Conservation (phyloP, 2,329 filamentous ascomycete species). For the Sarocladium brachiariae region DNA sequence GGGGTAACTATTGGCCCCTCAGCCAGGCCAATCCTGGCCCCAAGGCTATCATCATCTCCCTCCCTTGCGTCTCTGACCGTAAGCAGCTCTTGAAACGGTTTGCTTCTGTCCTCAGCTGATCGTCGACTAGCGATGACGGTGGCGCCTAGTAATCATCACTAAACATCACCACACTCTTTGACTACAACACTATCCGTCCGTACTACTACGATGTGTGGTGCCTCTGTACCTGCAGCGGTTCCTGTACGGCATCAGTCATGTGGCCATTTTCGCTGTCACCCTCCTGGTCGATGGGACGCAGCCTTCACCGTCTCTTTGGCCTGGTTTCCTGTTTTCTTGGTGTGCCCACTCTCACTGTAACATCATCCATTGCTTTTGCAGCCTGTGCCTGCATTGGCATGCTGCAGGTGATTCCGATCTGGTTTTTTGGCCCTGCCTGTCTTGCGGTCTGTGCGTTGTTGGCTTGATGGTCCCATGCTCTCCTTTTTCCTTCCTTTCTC, state of each 20-base stretch:
- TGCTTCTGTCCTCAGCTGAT: conserved; percentile 5
- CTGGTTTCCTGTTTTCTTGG: neutral
- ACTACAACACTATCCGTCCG: too few species aligned
- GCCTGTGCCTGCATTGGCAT: neutral
- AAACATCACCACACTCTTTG: neutral
- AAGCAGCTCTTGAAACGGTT: too few species aligned
- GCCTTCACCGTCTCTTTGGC: neutral
- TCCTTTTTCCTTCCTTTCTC: too few species aligned
- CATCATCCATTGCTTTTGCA: neutral
- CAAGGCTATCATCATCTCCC: neutral
- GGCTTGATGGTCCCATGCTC: too few species aligned
- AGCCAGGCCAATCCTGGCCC: neutral
- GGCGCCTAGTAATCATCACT: neutral
- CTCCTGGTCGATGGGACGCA: neutral
- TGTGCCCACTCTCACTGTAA: too few species aligned
- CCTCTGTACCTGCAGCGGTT: conserved; percentile 7
- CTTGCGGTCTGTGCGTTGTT: too few species aligned
- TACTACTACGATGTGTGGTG: too few species aligned
- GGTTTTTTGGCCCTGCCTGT: too few species aligned
- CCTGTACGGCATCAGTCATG: conserved; percentile 8
- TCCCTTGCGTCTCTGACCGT: conserved; percentile 2
- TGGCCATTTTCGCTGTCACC: neutral
- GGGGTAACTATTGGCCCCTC: too few species aligned
- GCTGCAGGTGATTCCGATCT: neutral
- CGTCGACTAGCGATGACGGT: neutral